Conservation (phyloP, 768 basidiomycete species). For the Daedaleopsis sinensis region DNA sequence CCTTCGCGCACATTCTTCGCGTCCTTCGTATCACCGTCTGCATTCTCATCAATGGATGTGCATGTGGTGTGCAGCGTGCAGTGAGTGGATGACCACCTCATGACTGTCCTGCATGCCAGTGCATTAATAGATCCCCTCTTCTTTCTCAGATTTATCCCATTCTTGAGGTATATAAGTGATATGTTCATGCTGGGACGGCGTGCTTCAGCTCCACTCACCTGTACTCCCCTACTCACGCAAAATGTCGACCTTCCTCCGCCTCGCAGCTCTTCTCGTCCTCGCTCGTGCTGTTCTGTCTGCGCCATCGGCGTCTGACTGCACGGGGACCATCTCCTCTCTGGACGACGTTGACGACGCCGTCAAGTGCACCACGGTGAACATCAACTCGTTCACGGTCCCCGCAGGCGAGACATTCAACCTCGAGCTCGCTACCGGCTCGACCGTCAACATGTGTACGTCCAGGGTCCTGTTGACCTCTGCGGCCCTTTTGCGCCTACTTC, state of each 20-base stretch:
- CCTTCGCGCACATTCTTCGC: background rate
- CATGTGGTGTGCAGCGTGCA: background rate
- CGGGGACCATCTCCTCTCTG: conserved; percentile 58
- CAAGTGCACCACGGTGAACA: conserved; percentile 58
- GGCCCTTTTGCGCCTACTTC: too few relatives aligned
- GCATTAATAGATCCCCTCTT: background rate
- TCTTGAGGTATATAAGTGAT: background rate
- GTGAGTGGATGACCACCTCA: background rate
- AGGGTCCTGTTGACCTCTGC: background rate
- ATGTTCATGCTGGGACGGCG: background rate
- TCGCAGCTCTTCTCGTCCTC: conserved; percentile 15
- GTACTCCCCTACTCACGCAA: background rate
- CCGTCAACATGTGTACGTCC: conserved; percentile 58
- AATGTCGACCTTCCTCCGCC: conserved; percentile 16
- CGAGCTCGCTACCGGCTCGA: conserved; percentile 48
- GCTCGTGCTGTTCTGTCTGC: conserved; percentile 6
- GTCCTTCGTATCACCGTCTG: background rate
- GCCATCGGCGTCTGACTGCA: conserved; percentile 34
- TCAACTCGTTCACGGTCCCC: conserved; percentile 59
- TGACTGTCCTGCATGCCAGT: background rate
- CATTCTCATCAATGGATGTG: background rate
- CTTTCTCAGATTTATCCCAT: background rate
- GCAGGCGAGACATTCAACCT: conserved; percentile 54
- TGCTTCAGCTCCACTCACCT: conserved; percentile 3
- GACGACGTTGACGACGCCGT: conserved; percentile 53